Evolutionary conservation across 2,329 filamentous ascomycete species (phyloP), one percentile per base, ranked within the genome.

Genomic region (Ophiobolus disseminans): DNA sequence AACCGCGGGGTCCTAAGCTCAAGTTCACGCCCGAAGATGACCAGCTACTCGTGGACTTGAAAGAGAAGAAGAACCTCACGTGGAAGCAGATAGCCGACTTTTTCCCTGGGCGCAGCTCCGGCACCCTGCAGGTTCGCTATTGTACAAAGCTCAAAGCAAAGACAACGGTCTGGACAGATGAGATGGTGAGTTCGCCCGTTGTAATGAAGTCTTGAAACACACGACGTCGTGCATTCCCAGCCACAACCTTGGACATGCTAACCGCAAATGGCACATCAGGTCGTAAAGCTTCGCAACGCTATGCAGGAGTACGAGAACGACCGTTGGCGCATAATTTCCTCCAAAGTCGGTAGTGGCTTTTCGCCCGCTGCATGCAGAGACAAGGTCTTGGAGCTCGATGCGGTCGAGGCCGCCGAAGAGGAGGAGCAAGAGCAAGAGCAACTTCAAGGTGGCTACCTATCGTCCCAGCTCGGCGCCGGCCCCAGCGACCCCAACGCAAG

Each of bases 21-120:
- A 96, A 96, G 74, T 97, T 97, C 69, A 96, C 91, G 1, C 86
- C 90, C 8, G 91, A 96, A 72, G 92, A 97, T 69, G 92, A 97
- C 73, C 86, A 89, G 60, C 78, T 96, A 38, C 80, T 97, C 44
- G 87, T 96, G 47, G 90, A 96, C 68, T 78, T 97, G 54, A 97
- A 97, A 73, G 92, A 97, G 75, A 92, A 94, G 67, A 95, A 94
- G 74, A 92, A 90, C 68, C 79, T 97, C 69, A 96, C 92, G 4
- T 97, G 92, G 92, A 96, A 96, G 76, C 92, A 97, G 78, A 97
- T 97, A 66, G 90, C 91, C 47, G 92, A 96, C 68, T 96, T 96
- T 75, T 97, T 97, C 63, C 92, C 92, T 0, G 92, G 91, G 1
- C 82, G 92, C 48, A 94, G 90, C 49, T 95, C 90, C 36, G 92